Conservation (phyloP, 2,329 filamentous ascomycete genomes). For the Macrophomina tecta region DNA sequence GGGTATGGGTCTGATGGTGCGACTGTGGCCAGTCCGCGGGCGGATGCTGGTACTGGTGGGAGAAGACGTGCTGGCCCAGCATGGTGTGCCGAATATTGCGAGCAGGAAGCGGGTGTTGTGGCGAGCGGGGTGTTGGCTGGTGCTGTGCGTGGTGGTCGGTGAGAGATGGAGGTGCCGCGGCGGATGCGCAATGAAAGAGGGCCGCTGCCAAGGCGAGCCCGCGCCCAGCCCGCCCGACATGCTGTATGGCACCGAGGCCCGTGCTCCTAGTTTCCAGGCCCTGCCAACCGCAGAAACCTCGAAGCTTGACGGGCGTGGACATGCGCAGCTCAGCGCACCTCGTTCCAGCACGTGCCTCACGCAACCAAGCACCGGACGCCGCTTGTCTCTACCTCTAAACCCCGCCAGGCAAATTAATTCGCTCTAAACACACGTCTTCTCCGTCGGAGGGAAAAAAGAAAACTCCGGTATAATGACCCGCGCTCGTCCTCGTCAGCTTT, state of each 20-base stretch:
- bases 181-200: background rate
- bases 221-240: background rate
- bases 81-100: conserved; percentile 34
- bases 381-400: conserved; percentile 14
- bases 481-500: conserved; percentile 14
- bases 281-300: no score
- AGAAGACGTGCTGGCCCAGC: conserved; percentile 66
- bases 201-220: conserved; percentile 12
- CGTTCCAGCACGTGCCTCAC: conserved; percentile 11
- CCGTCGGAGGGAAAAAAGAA: background rate
- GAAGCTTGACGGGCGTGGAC: background rate
- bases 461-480: conserved; percentile 22
- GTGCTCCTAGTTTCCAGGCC: background rate
- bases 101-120: conserved; percentile 25
- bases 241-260: conserved; percentile 2
- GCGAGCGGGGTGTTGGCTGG: conserved; percentile 5
- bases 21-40: conserved; percentile 59
- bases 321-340: background rate
- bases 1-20: conserved; percentile 48
- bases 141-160: conserved; percentile 19
- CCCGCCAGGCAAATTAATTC: conserved; percentile 11
- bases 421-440: conserved; percentile 10
- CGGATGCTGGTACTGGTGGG: conserved; percentile 63
- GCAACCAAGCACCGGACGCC: background rate
- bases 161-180: conserved; percentile 15